Conservation (phyloP, 106 monocot genomes). For the Allium sativum region DNA sequence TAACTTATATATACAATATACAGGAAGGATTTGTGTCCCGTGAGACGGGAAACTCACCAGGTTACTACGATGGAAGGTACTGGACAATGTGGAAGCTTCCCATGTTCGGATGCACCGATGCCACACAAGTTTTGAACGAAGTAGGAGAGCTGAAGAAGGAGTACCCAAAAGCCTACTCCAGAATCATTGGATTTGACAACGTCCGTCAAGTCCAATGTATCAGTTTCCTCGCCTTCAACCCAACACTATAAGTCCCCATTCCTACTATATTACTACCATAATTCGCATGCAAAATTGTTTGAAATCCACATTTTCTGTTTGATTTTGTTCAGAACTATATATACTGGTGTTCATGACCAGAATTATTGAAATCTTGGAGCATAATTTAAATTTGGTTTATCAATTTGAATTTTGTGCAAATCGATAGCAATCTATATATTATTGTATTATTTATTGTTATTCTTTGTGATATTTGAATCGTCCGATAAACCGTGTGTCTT, state of each 20-base stretch:
- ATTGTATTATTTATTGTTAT: too few species aligned
- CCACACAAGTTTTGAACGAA: slow-evolving; percentile 36
- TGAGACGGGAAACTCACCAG: slow-evolving; percentile 31
- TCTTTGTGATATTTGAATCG: too few species aligned
- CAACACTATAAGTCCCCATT: not conserved
- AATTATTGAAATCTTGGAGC: too few species aligned
- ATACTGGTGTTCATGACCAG: too few species aligned
- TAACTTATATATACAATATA: not conserved
- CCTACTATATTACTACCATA: too few species aligned
- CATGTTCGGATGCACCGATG: slow-evolving; percentile 57
- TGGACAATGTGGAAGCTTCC: slow-evolving; percentile 81
- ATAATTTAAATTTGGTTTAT: too few species aligned
- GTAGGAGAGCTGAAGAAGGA: slow-evolving; percentile 32
- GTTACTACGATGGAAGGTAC: slow-evolving; percentile 69
- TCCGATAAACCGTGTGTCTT: too few species aligned
- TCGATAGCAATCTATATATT: too few species aligned
- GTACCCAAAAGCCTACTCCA: slow-evolving; percentile 26
- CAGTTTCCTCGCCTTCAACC: slow-evolving; percentile 50
- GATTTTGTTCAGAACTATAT: too few species aligned
- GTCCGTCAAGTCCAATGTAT: slow-evolving; percentile 49
- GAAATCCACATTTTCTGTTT: too few species aligned
- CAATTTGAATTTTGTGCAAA: too few species aligned
- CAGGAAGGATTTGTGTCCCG: slow-evolving; percentile 46
- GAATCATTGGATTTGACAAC: slow-evolving; percentile 66
- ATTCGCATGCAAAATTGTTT: too few species aligned